A percentile compares a stretch with the other conserved stretches of the same genome.
Evolutionary conservation across 345 rosid genomes (phyloP).

Genomic region (Populus simonii): DNA sequence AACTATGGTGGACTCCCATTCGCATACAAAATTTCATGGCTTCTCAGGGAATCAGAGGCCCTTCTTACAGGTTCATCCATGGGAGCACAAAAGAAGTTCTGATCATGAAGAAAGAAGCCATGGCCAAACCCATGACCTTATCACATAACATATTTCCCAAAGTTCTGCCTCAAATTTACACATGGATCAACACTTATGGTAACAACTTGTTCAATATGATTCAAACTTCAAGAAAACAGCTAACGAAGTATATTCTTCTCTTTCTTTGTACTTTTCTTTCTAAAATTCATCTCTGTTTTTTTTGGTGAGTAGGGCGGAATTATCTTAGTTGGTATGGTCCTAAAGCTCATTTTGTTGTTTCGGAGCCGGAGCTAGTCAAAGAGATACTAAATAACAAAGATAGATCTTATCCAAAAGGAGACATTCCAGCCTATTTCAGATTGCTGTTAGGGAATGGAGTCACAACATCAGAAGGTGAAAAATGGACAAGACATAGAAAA

Average conservation of each 20-base stretch:
- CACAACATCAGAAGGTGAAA: slow-evolving; percentile 25
- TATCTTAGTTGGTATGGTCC: slow-evolving; percentile 40
- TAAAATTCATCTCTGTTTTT: too few relatives aligned
- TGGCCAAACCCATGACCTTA: neutral
- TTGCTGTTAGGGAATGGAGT: slow-evolving; percentile 43
- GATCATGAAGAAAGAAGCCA: slow-evolving; percentile 17
- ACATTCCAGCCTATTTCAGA: neutral
- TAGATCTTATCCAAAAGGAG: slow-evolving; percentile 17
- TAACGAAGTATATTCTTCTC: too few relatives aligned
- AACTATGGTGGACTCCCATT: slow-evolving; percentile 25
- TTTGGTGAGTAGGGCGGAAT: slow-evolving; percentile 21
- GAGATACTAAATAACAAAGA: slow-evolving; percentile 40
- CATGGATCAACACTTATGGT: neutral
- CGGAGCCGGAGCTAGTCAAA: slow-evolving; percentile 40
- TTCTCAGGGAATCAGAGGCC: slow-evolving; percentile 30
- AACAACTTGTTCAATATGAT: neutral
- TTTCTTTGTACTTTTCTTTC: too few relatives aligned
- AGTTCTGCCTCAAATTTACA: neutral
- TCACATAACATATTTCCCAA: neutral
- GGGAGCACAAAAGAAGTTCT: slow-evolving; percentile 36
- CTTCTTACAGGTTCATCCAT: slow-evolving; percentile 34
- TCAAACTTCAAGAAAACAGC: too few relatives aligned
- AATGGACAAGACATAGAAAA: slow-evolving; percentile 44
- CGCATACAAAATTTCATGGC: slow-evolving; percentile 14
- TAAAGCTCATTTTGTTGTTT: slow-evolving; percentile 33